Percentiles rank a stretch among this genome's conserved stretches.
Conservation (phyloP, 148 eudicot genomes). For the Euryodendron excelsum region DNA sequence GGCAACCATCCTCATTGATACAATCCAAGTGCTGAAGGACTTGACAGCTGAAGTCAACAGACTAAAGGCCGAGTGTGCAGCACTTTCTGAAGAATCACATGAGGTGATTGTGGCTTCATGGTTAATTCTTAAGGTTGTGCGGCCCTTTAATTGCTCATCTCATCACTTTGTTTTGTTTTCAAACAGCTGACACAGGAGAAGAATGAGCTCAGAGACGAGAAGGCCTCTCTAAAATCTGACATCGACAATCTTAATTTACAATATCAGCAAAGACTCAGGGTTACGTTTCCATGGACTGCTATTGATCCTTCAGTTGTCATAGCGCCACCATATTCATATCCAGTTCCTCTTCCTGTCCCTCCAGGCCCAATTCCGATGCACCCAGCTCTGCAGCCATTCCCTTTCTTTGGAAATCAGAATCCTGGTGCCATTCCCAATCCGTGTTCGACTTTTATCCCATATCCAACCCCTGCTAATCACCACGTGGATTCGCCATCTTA, state of each 20-base stretch:
- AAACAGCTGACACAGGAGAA: constrained; percentile 67
- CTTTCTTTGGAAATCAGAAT: constrained; percentile 52
- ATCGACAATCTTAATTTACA: constrained; percentile 54
- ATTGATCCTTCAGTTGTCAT: constrained; percentile 58
- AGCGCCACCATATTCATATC: constrained; percentile 51
- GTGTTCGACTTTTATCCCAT: constrained; percentile 44
- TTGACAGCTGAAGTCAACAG: constrained; percentile 54
- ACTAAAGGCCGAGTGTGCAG: constrained; percentile 53
- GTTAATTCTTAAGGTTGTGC: constrained; percentile 14
- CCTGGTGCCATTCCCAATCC: constrained; percentile 36
- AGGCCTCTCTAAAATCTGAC: constrained; percentile 54
- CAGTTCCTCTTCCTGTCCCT: constrained; percentile 48
- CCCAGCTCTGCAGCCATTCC: constrained; percentile 53
- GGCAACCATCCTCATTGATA: constrained; percentile 55
- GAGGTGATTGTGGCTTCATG: constrained; percentile 42
- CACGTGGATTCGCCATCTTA: constrained; percentile 41
- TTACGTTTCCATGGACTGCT: constrained; percentile 54
- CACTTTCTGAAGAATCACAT: constrained; percentile 55
- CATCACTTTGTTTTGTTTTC: constrained; percentile 13
- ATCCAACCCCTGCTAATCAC: constrained; percentile 35
- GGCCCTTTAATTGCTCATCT: constrained; percentile 17
- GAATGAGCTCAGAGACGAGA: constrained; percentile 70
- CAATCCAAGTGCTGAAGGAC: constrained; percentile 59
- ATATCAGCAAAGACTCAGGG: constrained; percentile 55
- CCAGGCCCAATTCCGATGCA: constrained; percentile 55